Conservation (phyloP, 768 basidiomycete genomes). For the Cystobasidiopsis lactophilus region DNA sequence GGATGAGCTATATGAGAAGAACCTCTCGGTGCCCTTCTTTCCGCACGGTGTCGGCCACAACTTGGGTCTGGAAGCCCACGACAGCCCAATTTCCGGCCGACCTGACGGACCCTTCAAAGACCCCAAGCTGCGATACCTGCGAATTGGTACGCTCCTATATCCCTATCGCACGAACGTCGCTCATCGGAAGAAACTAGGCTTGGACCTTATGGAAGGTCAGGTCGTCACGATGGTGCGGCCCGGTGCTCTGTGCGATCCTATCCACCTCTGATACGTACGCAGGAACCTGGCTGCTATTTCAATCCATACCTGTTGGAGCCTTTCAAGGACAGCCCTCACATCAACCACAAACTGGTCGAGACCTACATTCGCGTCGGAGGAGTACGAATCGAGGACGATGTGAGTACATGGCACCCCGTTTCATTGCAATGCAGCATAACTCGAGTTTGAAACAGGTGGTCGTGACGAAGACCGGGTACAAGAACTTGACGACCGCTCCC, state of each 20-base stretch:
- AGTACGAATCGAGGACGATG: constrained; percentile 38
- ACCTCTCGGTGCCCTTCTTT: constrained; percentile 67
- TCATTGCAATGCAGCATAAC: neutral
- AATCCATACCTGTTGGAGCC: constrained; percentile 31
- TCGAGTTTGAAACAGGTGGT: constrained; percentile 33
- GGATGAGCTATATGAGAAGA: constrained; percentile 41
- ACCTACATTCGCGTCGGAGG: constrained; percentile 67
- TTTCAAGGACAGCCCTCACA: constrained; percentile 39
- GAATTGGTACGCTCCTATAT: neutral
- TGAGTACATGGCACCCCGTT: neutral
- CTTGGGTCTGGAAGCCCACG: constrained; percentile 83
- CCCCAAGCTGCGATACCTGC: constrained; percentile 46
- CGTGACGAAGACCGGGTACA: constrained; percentile 47
- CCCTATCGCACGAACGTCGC: neutral
- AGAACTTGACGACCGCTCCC: constrained; percentile 65
- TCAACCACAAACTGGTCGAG: constrained; percentile 32
- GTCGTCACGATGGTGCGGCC: constrained; percentile 41
- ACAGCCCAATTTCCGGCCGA: constrained; percentile 36
- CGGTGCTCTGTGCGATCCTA: too few relatives aligned
- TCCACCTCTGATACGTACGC: too few relatives aligned
- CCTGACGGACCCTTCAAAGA: constrained; percentile 15
- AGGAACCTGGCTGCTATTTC: constrained; percentile 20
- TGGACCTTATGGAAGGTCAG: constrained; percentile 55
- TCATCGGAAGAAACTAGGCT: constrained; percentile 7
- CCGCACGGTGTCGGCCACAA: constrained; percentile 49